Conservation (phyloP, 495 filamentous ascomycete genomes). For the Wilcoxina mikolae region DNA sequence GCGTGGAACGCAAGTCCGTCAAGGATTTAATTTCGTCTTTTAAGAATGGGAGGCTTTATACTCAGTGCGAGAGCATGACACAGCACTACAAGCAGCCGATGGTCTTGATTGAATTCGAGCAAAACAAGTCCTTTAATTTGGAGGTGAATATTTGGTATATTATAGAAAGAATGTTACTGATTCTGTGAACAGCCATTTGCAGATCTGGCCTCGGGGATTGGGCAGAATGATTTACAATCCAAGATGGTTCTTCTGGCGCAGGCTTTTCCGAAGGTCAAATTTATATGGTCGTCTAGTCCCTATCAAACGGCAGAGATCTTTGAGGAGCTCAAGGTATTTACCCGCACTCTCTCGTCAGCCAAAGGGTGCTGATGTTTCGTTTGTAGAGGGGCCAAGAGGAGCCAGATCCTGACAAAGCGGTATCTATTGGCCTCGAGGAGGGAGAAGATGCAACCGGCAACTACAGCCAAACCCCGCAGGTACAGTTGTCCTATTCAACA, state of each 20-base stretch:
- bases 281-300: slow-evolving; percentile 86
- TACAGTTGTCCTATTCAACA: no score
- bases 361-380: slow-evolving; percentile 1
- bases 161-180: neutral
- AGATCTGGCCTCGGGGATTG: slow-evolving; percentile 22
- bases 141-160: no score
- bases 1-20: slow-evolving; percentile 86
- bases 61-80: slow-evolving; percentile 87
- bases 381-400: slow-evolving; percentile 68
- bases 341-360: neutral
- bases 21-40: slow-evolving; percentile 83
- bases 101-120: slow-evolving; percentile 93
- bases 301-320: slow-evolving; percentile 98
- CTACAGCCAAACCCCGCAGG: neutral
- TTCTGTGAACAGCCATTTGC: slow-evolving; percentile 27
- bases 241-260: slow-evolving; percentile 87
- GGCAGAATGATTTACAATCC: slow-evolving; percentile 55
- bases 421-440: slow-evolving; percentile 62
- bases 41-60: slow-evolving; percentile 77
- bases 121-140: slow-evolving; percentile 91
- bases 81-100: slow-evolving; percentile 80
- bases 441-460: slow-evolving; percentile 36
- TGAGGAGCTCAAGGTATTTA: slow-evolving; percentile 54
- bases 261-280: slow-evolving; percentile 72
- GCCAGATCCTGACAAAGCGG: slow-evolving; percentile 78